Conservation (phyloP, 306 rosid species). For the Sechiopsis laciniata region DNA sequence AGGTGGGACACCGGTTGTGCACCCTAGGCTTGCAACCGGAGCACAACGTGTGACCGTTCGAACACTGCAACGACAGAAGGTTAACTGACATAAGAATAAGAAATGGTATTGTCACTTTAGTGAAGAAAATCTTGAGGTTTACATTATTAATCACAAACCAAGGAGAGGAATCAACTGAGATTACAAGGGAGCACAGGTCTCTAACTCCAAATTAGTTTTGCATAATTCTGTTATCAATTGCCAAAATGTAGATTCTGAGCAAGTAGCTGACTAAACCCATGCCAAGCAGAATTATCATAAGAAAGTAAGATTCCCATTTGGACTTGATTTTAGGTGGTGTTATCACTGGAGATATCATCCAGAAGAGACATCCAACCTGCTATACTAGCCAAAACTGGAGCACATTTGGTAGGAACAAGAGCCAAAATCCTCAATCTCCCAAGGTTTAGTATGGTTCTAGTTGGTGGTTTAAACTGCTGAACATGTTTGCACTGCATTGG, state of each 20-base stretch:
- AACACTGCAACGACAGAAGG: constrained; percentile 55
- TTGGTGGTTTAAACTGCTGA: too few species aligned
- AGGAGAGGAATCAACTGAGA: neutral
- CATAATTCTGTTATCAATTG: neutral
- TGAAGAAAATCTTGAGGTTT: neutral
- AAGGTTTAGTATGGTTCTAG: too few species aligned
- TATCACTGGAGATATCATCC: too few species aligned
- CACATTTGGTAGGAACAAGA: too few species aligned
- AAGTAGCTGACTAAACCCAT: neutral
- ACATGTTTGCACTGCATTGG: too few species aligned
- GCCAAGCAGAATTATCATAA: neutral
- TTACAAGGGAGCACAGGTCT: neutral
- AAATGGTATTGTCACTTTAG: neutral
- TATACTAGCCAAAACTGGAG: too few species aligned
- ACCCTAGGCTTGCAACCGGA: constrained; percentile 92
- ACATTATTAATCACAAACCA: neutral
- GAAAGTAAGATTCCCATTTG: too few species aligned
- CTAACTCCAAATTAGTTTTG: neutral
- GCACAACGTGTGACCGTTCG: constrained; percentile 91
- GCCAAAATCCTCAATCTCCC: too few species aligned
- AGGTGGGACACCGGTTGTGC: constrained; percentile 92
- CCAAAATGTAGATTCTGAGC: neutral
- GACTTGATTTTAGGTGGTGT: too few species aligned
- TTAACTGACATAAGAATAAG: neutral
- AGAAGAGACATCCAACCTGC: too few species aligned